Evolutionary conservation across 1,139 yeast genomes (phyloP).

Genomic region (Hansenula anomala): DNA sequence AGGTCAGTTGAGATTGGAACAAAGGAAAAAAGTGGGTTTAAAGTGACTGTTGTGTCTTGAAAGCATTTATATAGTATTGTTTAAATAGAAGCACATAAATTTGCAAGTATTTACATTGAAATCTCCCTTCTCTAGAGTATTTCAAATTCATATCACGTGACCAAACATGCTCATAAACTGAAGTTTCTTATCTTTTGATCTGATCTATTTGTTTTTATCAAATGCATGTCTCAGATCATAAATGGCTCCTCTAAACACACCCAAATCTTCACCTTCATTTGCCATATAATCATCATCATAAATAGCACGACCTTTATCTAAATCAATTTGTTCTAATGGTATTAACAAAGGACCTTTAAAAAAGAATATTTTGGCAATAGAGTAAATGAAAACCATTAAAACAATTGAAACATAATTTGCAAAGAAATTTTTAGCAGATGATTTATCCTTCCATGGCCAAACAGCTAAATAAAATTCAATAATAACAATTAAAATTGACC

Average conservation of each 20-base stretch:
- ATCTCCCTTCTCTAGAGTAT: too few species aligned
- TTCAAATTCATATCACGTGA: too few species aligned
- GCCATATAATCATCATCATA: conserved; percentile 2
- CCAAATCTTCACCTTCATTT: not conserved
- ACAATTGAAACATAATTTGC: conserved; percentile 15
- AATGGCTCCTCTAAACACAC: conserved; percentile 1
- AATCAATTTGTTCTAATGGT: conserved; percentile 9
- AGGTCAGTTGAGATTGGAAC: too few species aligned
- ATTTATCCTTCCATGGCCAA: conserved; percentile 13
- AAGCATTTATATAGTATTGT: too few species aligned
- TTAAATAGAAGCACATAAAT: too few species aligned
- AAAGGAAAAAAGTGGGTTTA: too few species aligned
- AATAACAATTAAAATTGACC: conserved; percentile 10
- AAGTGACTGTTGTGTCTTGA: too few species aligned
- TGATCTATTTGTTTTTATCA: too few species aligned
- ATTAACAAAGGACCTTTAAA: conserved; percentile 12
- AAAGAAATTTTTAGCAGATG: conserved; percentile 14
- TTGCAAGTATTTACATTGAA: too few species aligned
- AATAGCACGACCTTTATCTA: conserved; percentile 6
- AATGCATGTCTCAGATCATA: conserved; percentile 2
- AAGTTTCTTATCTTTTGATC: too few species aligned
- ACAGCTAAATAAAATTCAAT: conserved; percentile 15
- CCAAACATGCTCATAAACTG: too few species aligned
- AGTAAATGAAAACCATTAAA: conserved; percentile 10
- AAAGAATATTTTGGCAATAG: conserved; percentile 8